Evolutionary conservation across 179 eudicot species (phyloP), one percentile per base, ranked within the genome.

Genomic region (Nepenthes alata): DNA sequence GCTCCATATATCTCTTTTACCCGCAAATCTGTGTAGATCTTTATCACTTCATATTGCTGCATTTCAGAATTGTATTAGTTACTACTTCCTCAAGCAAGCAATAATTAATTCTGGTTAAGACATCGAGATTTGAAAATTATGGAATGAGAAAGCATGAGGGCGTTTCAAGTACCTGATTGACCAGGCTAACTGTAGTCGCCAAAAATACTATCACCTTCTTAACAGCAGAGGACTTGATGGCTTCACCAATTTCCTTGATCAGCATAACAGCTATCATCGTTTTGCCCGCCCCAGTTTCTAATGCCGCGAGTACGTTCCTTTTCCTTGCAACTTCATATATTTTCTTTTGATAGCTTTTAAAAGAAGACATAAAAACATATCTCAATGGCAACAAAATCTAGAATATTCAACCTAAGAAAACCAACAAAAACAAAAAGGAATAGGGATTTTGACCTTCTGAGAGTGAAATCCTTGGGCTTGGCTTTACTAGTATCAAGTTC

Each of bases 181-280:
- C 83, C 61, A 83, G 83, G 36, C 73, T 77, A 68, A 76, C 85
- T 50, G 88, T 78, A n/a, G 85, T 85, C 54, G 80, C 83, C 75
- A 83, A 70, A 71, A 83, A 83, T 11, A 75, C 39, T 11, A 84
- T 74, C 67, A 75, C 11, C 63, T 69, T 77, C 66, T 71, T 77
- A 0, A 64, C 44, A 55, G 47, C 63, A 49, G 53, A 36, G 53
- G 11, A 38, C 34, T 25, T 59, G 41, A 74, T 35, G 49, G 75
- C 59, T 37, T 62, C 66, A 58, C 72, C 80, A 53, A 84, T 54
- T 53, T 74, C 75, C 50, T 73, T 81, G 35, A 84, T 84, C 34
- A 84, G 66, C 86, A 74, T 74, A 0, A 69, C 73, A 6, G 82
- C 73, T 15, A 83, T 78, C 74, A 70, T 55, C 0, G 83, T 74